phyloP scores from a whole-genome alignment of 192 early-diverging fungal species.

The Mortierella hygrophila region DNA sequence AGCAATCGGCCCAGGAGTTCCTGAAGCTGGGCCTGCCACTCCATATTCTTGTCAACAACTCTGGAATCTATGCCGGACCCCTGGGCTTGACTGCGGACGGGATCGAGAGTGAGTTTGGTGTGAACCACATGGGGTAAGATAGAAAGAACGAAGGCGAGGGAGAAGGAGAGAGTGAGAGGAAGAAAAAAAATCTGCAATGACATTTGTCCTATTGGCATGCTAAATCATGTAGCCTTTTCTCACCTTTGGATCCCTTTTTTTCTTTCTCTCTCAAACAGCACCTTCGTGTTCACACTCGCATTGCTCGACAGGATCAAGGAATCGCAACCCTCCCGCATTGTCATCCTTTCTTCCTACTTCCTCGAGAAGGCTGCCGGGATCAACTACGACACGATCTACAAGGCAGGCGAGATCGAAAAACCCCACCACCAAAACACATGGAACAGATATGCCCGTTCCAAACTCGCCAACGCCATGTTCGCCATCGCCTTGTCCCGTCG shows the following conservation, averaged over 20 bases:
- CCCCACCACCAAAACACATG: constrained; percentile 26
- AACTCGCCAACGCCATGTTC: constrained; percentile 66
- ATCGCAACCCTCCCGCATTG: constrained; percentile 55
- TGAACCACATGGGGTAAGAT: constrained; percentile 56
- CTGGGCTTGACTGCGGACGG: constrained; percentile 31
- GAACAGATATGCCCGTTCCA: constrained; percentile 57
- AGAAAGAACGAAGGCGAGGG: neutral
- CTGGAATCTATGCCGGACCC: constrained; percentile 19
- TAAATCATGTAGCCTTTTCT: neutral
- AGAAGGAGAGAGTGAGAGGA: neutral
- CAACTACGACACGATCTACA: constrained; percentile 56
- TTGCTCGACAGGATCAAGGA: constrained; percentile 45
- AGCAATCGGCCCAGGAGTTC: constrained; percentile 35
- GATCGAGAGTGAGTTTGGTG: constrained; percentile 54
- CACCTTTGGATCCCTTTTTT: neutral
- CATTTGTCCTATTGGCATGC: neutral
- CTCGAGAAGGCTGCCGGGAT: constrained; percentile 24
- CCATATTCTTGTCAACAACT: constrained; percentile 59
- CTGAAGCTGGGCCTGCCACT: constrained; percentile 40
- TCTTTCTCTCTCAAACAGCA: neutral
- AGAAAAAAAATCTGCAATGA: neutral
- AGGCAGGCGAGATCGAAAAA: constrained; percentile 31
- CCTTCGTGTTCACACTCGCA: constrained; percentile 33
- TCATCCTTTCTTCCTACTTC: constrained; percentile 5
- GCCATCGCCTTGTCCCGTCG: constrained; percentile 55